These are phyloP conservation scores for Penicillium cosmopolitanum DNA, from an alignment of 495 filamentous ascomycete genomes.

Conservation along the genomic window DNA sequence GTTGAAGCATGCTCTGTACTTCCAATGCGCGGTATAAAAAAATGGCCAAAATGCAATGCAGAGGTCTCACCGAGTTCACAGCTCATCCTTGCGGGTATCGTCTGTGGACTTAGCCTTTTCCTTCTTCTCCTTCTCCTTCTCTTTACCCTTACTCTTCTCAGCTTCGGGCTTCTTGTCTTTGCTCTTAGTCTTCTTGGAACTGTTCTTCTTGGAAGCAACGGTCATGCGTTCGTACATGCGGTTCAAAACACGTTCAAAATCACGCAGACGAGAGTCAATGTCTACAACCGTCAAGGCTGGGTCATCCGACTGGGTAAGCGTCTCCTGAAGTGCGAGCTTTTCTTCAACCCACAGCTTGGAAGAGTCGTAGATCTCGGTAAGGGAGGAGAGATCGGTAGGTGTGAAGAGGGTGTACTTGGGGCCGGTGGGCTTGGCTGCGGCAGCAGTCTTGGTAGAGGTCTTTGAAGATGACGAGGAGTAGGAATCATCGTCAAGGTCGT, in stretches of 20 bases:
- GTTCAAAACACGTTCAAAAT: conserved; percentile 72
- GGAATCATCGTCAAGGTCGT: conserved; percentile 48
- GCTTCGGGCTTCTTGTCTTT: conserved; percentile 46
- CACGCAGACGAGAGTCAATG: conserved; percentile 54
- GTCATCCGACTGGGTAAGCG: conserved; percentile 67
- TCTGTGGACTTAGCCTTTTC: conserved; percentile 28
- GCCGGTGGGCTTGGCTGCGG: conserved; percentile 36
- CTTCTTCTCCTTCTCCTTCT: conserved; percentile 29
- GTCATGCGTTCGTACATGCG: conserved; percentile 64
- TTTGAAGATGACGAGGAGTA: conserved; percentile 42
- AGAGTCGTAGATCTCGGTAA: conserved; percentile 40
- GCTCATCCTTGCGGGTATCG: conserved; percentile 46
- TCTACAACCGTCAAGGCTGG: conserved; percentile 72
- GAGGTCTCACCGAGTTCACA: conserved; percentile 30
- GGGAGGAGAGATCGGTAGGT: conserved; percentile 59
- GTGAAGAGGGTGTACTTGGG: conserved; percentile 48
- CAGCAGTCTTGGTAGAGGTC: conserved; percentile 34
- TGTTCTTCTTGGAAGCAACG: conserved; percentile 53
- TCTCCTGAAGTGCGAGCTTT: conserved; percentile 67
- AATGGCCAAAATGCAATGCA: conserved; percentile 4
- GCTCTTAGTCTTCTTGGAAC: conserved; percentile 50
- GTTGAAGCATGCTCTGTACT: conserved; percentile 25
- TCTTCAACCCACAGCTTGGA: conserved; percentile 66
- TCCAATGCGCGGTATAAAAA: conserved; percentile 9
- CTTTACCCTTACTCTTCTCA: conserved; percentile 41